A percentile compares a stretch with the other conserved stretches of the same genome.
These are phyloP conservation scores for Arctostaphylos glauca DNA, from an alignment of 148 eudicot species.

Conservation along the genomic window DNA sequence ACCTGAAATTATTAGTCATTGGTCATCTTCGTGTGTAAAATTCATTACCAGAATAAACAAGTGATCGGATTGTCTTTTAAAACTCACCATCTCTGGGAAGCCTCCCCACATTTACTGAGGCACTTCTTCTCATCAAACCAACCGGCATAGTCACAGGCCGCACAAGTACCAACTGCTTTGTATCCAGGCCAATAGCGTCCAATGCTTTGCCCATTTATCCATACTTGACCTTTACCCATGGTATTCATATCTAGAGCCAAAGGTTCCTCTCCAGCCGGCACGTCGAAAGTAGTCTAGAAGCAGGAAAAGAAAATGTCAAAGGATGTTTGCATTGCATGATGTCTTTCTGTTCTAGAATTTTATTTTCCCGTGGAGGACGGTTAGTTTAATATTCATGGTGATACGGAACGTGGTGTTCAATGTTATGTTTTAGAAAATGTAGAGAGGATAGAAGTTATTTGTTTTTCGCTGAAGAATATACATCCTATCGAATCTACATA, in stretches of 20 bases:
- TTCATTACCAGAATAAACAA: not conserved
- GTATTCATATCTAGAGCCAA: slow-evolving; percentile 73
- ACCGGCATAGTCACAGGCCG: slow-evolving; percentile 65
- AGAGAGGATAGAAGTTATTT: not conserved
- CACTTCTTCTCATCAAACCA: slow-evolving; percentile 69
- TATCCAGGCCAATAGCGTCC: slow-evolving; percentile 90
- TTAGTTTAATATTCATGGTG: not conserved
- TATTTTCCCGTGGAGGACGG: not conserved
- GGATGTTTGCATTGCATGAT: not conserved
- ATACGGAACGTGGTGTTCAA: not conserved
- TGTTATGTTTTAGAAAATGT: not conserved
- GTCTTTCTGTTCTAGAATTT: not conserved
- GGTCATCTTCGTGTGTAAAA: not conserved
- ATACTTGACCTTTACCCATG: slow-evolving; percentile 88
- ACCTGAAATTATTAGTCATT: slow-evolving; percentile 45
- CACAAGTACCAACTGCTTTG: slow-evolving; percentile 63
- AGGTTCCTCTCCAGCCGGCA: slow-evolving; percentile 69
- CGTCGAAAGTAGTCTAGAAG: slow-evolving; percentile 54
- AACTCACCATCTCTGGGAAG: slow-evolving; percentile 83
- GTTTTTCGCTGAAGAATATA: not conserved
- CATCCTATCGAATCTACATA: not conserved
- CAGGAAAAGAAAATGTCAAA: not conserved
- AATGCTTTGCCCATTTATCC: slow-evolving; percentile 75
- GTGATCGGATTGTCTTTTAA: not conserved
- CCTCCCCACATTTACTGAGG: slow-evolving; percentile 63